These are phyloP conservation scores for Solanum pimpinellifolium DNA, from an alignment of 257 asterid species.

Conservation along the genomic window DNA sequence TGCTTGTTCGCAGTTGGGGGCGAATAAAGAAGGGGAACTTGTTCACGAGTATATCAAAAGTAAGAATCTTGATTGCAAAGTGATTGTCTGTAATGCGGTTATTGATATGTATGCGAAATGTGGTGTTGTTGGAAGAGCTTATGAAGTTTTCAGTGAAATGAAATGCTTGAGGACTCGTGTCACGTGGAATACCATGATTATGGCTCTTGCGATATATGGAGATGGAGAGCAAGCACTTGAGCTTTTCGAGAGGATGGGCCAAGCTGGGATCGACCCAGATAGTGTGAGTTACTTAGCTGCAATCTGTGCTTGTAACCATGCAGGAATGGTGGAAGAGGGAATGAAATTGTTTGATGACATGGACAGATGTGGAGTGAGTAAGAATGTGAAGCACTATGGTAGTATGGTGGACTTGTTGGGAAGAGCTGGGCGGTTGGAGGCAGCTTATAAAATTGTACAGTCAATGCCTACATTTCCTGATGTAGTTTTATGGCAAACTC, in stretches of 20 bases:
- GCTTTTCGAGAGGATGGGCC: conserved; percentile 27
- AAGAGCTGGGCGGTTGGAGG: conserved; percentile 63
- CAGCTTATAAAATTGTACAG: conserved; percentile 46
- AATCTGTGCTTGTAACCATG: conserved; percentile 82
- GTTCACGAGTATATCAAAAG: conserved; percentile 30
- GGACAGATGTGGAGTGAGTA: conserved; percentile 37
- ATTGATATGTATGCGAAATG: conserved; percentile 86
- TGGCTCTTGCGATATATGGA: conserved; percentile 82
- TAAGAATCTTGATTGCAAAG: conserved; percentile 34
- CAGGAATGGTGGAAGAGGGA: conserved; percentile 94
- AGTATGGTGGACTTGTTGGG: conserved; percentile 82
- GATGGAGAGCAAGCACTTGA: conserved; percentile 62
- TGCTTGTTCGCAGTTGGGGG: conserved; percentile 88
- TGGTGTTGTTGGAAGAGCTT: conserved; percentile 63
- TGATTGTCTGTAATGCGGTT: conserved; percentile 73
- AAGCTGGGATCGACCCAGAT: conserved; percentile 32
- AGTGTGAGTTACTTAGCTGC: conserved; percentile 60
- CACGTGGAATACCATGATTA: conserved; percentile 93
- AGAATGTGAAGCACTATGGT: conserved; percentile 78
- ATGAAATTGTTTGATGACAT: conserved; percentile 47
- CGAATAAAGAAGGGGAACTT: conserved; percentile 40
- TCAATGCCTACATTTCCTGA: conserved; percentile 60
- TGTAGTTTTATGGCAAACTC: conserved; percentile 81
- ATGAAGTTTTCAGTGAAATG: conserved; percentile 41
- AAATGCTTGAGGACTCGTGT: conserved; percentile 32